Percentiles rank a stretch among this genome's conserved stretches.
Conservation (phyloP, 176 grass and related monocot genomes). For the Raddia distichophylla region DNA sequence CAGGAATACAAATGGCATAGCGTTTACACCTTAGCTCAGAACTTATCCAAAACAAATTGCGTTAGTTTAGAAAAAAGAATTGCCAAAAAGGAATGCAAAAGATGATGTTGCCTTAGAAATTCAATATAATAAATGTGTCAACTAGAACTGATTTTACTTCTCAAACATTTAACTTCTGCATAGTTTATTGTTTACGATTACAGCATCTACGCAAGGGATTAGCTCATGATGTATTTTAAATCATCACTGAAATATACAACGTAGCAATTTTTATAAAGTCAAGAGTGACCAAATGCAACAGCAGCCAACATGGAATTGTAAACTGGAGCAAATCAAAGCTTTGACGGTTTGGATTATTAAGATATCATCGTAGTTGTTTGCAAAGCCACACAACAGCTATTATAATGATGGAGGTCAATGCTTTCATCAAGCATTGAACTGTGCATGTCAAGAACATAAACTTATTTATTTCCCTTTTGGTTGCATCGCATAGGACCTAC, state of each 20-base stretch:
- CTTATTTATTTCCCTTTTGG: constrained; percentile 7
- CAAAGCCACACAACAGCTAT: constrained; percentile 40
- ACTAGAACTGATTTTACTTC: constrained; percentile 6
- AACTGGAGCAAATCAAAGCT: constrained; percentile 28
- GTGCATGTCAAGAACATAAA: constrained; percentile 40
- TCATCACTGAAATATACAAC: neutral
- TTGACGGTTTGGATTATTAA: constrained; percentile 25
- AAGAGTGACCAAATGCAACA: constrained; percentile 23
- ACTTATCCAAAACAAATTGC: constrained; percentile 5
- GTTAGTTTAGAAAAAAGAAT: neutral
- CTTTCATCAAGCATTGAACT: constrained; percentile 55
- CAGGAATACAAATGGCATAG: neutral
- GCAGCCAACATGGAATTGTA: constrained; percentile 45
- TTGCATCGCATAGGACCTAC: constrained; percentile 31
- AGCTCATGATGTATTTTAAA: constrained; percentile 14
- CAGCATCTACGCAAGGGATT: neutral
- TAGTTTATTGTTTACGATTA: constrained; percentile 5
- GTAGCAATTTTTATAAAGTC: neutral
- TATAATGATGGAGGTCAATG: constrained; percentile 58
- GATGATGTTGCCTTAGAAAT: neutral
- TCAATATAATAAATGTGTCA: constrained; percentile 24
- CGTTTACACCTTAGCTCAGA: neutral
- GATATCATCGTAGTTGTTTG: constrained; percentile 31
- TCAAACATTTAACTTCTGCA: constrained; percentile 11
- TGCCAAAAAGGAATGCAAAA: constrained; percentile 1